Conservation (phyloP, 1,139 yeast species). For the Magnusiomyces magnusii region DNA sequence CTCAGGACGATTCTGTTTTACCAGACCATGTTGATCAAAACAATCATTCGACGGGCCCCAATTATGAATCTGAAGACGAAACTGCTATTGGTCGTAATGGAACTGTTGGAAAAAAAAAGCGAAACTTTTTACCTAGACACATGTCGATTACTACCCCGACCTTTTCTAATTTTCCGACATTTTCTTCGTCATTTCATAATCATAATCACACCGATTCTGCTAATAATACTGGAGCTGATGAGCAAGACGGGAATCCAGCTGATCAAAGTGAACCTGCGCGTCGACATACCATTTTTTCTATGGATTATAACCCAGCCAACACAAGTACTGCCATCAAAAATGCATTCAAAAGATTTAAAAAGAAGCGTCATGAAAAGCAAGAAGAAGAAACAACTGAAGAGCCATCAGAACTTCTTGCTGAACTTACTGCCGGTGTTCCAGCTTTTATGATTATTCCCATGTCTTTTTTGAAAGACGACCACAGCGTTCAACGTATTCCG, state of each 20-base stretch:
- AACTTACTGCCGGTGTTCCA: conserved; percentile 68
- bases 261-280: conserved; percentile 2
- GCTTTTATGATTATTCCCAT: conserved; percentile 73
- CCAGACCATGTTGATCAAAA: not conserved
- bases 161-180: not conserved
- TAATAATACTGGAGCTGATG: not conserved
- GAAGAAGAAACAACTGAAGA: conserved; percentile 35
- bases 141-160: not conserved
- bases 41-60: not conserved
- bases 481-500: conserved; percentile 74
- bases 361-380: conserved; percentile 24
- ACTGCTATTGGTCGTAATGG: not conserved
- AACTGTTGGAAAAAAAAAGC: not conserved
- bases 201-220: not conserved
- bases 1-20: not conserved
- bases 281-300: conserved; percentile 11
- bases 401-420: conserved; percentile 57
- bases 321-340: conserved; percentile 20
- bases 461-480: conserved; percentile 67
- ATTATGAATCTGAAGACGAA: not conserved
- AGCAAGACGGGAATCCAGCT: not conserved
- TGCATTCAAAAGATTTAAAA: conserved; percentile 23
- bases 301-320: conserved; percentile 13
- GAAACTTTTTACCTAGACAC: not conserved
- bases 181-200: not conserved